Base-by-base conservation (phyloP, 2,329 filamentous ascomycete species). In the Fusarium sacchari region DNA sequence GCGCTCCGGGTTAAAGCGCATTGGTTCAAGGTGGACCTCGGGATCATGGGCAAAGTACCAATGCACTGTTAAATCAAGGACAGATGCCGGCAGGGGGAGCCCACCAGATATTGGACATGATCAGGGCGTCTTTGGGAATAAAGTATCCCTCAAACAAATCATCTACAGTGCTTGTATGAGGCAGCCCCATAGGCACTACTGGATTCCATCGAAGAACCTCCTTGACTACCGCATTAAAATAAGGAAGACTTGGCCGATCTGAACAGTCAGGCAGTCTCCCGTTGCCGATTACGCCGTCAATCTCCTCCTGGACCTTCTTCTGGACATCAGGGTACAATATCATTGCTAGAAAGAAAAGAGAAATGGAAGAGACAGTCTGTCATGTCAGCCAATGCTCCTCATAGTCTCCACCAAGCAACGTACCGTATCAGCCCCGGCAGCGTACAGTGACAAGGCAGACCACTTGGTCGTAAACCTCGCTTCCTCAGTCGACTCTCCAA, bases 151-250 rank as follows among this genome's bases (percentile, higher is more conserved):
- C 71, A 24, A 50, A 77, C 0, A 76, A 18, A 24, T 76, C 71
- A 14, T 80, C 78, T 6, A 75, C 76, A 1, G 78, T 78, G 13
- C 84, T 82, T 7, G 79, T 78, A 50, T 85, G 81, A 6, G 82
- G 79, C 4, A 88, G 78, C 0, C 79, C 74, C 62, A 84, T 76
- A 2, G 82, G 81, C 0, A 76, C 76, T 6, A 80, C 72, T 2
- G 79, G 78, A 47, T 74, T 70, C 77, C 77, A 82, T 4, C 80
- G 59, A 13, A 76, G 39, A 10, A 71, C 62, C 37, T 82, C 80
- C n/a, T 81, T 81, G 1, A 81, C 69, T 7, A 77, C 44, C 3
- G 78, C 78, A 18, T 80, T 60, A 15, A 80, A 47, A 30, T 80
- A 81, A 1, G 77, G 77, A 18, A 81, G 57, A 1, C 66, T 78